Evolutionary conservation across 1,139 yeast genomes (phyloP).

Genomic region (Yamadazyma taylorii): DNA sequence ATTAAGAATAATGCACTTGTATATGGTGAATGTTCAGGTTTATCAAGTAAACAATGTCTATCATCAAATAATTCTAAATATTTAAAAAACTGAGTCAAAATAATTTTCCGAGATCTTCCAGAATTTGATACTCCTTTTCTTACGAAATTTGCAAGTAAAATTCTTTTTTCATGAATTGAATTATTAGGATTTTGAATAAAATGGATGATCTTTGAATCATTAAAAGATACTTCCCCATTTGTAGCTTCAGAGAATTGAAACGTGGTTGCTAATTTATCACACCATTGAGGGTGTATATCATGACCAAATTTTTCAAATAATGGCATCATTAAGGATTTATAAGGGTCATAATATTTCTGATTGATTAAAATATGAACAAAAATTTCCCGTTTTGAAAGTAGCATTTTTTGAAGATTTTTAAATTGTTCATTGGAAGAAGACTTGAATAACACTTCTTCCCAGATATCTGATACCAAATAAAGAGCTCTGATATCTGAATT

Average conservation of each 20-base stretch:
- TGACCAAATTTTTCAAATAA: constrained; percentile 8
- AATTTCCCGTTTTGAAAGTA: constrained; percentile 19
- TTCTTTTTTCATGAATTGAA: constrained; percentile 16
- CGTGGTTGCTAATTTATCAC: constrained; percentile 24
- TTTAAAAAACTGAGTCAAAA: constrained; percentile 18
- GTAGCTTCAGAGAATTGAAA: constrained; percentile 17
- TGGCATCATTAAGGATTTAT: constrained; percentile 21
- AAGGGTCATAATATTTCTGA: constrained; percentile 19
- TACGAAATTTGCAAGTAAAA: constrained; percentile 20
- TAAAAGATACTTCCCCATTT: constrained; percentile 13
- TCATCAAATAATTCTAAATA: constrained; percentile 20
- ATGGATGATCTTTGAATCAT: constrained; percentile 14
- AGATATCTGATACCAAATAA: neutral
- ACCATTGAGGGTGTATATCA: constrained; percentile 19
- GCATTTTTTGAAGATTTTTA: constrained; percentile 15
- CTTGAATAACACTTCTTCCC: constrained; percentile 1
- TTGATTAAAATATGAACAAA: constrained; percentile 25
- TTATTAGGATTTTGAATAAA: constrained; percentile 16
- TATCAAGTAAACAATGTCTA: constrained; percentile 20
- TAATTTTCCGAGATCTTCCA: constrained; percentile 11
- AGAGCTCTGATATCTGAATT: neutral
- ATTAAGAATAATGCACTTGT: constrained; percentile 20
- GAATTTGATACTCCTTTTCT: constrained; percentile 18
- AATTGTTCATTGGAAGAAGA: neutral
- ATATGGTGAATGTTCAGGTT: constrained; percentile 19